Percentiles rank a stretch among this genome's conserved stretches.
These are phyloP conservation scores for Albizia julibrissin DNA, from an alignment of 306 rosid species.

Conservation along the genomic window DNA sequence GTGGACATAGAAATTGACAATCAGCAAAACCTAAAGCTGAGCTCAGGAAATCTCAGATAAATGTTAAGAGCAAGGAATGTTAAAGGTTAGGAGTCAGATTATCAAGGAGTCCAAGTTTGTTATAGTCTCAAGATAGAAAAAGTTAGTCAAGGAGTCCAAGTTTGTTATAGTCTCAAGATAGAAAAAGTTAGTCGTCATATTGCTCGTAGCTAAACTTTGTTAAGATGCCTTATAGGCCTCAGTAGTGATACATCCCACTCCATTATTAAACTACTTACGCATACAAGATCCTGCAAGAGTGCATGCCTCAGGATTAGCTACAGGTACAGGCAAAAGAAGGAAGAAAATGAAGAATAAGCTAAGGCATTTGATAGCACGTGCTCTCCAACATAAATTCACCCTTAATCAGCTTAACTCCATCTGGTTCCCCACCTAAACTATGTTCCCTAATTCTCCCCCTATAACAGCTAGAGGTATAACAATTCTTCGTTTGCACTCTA, in stretches of 20 bases:
- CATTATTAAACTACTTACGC: not conserved
- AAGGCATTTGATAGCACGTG: not conserved
- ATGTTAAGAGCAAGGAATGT: not conserved
- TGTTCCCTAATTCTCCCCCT: not conserved
- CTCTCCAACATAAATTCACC: not conserved
- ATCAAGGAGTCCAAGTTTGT: not conserved
- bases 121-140: not conserved
- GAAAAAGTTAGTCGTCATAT: not conserved
- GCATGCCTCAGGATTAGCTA: not conserved
- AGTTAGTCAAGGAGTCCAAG: not conserved
- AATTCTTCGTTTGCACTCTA: not conserved
- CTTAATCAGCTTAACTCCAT: not conserved
- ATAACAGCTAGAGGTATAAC: not conserved
- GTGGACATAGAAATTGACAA: not conserved
- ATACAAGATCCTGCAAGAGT: not conserved
- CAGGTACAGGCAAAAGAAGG: not conserved
- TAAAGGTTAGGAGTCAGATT: not conserved
- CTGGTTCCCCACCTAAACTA: not conserved
- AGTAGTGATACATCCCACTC: not conserved
- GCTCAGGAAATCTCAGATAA: not conserved
- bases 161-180: not conserved
- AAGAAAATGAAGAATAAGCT: not conserved
- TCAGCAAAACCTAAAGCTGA: not conserved
- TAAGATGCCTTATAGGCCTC: not conserved
- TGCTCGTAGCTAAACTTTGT: not conserved